phyloP scores from a whole-genome alignment of 192 early-diverging fungal species.

The Backusella tuberculispora region DNA sequence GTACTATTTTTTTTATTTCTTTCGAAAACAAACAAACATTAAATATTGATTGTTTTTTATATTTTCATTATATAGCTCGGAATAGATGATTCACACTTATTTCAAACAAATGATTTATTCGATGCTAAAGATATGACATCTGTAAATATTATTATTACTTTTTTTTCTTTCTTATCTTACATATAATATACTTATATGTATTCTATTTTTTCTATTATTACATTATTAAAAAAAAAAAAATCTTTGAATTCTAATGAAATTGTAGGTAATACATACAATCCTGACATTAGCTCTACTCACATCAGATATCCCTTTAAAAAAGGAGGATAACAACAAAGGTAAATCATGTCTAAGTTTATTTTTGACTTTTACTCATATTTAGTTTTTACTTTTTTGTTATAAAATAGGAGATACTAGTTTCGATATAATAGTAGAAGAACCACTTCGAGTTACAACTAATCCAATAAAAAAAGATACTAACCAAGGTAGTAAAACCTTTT shows the following conservation, averaged over 20 bases:
- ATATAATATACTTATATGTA: background rate
- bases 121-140: slow-evolving; percentile 76
- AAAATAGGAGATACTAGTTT: slow-evolving; percentile 35
- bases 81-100: slow-evolving; percentile 70
- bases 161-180: too few relatives aligned
- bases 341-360: too few relatives aligned
- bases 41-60: too few relatives aligned
- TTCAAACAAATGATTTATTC: slow-evolving; percentile 78
- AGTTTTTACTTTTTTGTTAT: background rate
- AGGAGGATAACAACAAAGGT: background rate
- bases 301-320: background rate
- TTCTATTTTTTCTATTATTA: background rate
- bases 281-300: slow-evolving; percentile 15
- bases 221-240: background rate
- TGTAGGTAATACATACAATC: slow-evolving; percentile 16
- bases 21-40: background rate
- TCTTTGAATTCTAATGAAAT: background rate
- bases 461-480: background rate
- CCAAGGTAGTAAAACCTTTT: background rate
- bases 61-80: slow-evolving; percentile 54
- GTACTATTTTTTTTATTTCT: slow-evolving; percentile 17
- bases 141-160: slow-evolving; percentile 33
- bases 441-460: slow-evolving; percentile 3
- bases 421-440: background rate
- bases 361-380: background rate